A percentile compares a stretch with the other conserved stretches of the same genome.
Evolutionary conservation across 495 filamentous ascomycete species (phyloP).

Genomic region (Talaromyces trachyspermus): DNA sequence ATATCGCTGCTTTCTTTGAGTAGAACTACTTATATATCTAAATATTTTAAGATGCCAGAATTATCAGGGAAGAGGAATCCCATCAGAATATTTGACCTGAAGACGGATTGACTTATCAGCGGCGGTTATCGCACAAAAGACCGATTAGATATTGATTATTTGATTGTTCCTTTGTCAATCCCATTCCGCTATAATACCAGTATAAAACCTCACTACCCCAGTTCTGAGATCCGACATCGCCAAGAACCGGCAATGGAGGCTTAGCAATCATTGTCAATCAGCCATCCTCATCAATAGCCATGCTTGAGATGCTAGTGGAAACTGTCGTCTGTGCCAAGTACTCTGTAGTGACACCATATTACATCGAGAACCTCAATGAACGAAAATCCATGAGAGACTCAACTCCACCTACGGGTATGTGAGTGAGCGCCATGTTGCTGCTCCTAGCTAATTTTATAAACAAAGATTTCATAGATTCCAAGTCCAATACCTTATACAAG

Average conservation of each 20-base stretch:
- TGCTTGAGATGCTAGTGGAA: neutral
- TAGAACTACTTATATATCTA: neutral
- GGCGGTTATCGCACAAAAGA: neutral
- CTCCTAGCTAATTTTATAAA: too few relatives aligned
- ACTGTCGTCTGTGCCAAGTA: neutral
- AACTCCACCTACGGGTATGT: too few relatives aligned
- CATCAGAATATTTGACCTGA: neutral
- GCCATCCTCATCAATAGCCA: neutral
- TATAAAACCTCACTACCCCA: too few relatives aligned
- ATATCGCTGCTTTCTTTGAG: neutral
- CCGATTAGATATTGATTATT: neutral
- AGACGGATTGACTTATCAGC: neutral
- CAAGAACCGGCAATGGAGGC: neutral
- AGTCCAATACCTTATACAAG: too few relatives aligned
- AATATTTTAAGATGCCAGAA: neutral
- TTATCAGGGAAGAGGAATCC: neutral
- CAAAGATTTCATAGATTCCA: too few relatives aligned
- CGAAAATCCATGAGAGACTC: too few relatives aligned
- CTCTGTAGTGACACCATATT: neutral
- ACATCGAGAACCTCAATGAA: neutral
- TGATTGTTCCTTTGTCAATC: too few relatives aligned
- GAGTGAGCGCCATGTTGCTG: too few relatives aligned
- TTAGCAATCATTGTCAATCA: neutral
- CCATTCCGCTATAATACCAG: too few relatives aligned
- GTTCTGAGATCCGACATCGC: slow-evolving; percentile 1